These are phyloP conservation scores for Monarda citriodora DNA, from an alignment of 305 asterid genomes.

Conservation along the genomic window DNA sequence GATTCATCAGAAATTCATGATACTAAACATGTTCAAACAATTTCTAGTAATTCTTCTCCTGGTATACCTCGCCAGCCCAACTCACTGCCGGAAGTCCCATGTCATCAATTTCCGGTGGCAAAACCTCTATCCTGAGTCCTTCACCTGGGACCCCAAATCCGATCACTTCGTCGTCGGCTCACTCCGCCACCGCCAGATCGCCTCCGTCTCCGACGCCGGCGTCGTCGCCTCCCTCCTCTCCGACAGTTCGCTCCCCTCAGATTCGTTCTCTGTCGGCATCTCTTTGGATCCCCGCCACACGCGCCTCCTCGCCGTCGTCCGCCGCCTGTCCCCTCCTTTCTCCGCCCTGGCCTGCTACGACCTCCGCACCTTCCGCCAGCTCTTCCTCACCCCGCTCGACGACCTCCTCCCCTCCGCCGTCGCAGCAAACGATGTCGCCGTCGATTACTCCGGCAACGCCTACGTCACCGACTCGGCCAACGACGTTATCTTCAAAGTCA, in stretches of 20 bases:
- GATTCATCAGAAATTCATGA: background rate
- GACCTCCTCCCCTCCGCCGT: constrained; percentile 26
- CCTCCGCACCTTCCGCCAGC: constrained; percentile 42
- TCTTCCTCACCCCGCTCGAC: constrained; percentile 50
- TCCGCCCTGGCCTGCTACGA: constrained; percentile 73
- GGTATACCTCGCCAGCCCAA: constrained; percentile 15
- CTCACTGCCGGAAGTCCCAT: constrained; percentile 44
- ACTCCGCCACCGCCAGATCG: constrained; percentile 48
- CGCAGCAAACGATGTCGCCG: constrained; percentile 66
- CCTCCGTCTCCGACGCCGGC: constrained; percentile 89
- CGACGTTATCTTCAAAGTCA: constrained; percentile 66
- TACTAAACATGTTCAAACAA: constrained; percentile 25
- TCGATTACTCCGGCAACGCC: constrained; percentile 70
- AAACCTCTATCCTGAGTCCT: constrained; percentile 73
- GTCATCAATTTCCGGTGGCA: constrained; percentile 69
- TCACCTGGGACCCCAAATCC: constrained; percentile 73
- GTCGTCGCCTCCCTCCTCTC: constrained; percentile 57
- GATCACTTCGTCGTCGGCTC: constrained; percentile 90
- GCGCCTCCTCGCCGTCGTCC: constrained; percentile 84
- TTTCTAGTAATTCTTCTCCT: constrained; percentile 21
- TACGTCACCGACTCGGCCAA: constrained; percentile 77
- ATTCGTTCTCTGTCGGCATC: constrained; percentile 59
- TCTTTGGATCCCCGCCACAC: constrained; percentile 54
- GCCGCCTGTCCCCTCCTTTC: constrained; percentile 40
- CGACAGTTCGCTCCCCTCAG: constrained; percentile 49